Base-by-base conservation (phyloP, 2,329 filamentous ascomycete genomes). In the Xylaria sp. region DNA sequence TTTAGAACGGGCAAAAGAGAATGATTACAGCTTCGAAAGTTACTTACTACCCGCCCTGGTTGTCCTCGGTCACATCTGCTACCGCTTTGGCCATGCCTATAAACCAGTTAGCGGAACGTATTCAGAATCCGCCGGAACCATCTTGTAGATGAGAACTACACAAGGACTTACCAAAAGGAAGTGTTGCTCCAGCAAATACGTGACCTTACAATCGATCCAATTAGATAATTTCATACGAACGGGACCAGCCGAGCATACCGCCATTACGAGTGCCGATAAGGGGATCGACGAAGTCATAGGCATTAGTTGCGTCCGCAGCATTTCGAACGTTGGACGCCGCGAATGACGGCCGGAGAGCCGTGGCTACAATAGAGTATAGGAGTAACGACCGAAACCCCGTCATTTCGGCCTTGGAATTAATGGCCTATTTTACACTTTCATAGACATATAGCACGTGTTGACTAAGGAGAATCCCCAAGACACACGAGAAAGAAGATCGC, bases 41-140 rank as follows among this genome's bases (percentile, higher is more conserved):
- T 7, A 58, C 66, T 68, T 65, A 68, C 66, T 77, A 79, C 11
- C 78, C 77, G 26, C 75, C 78, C 69, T 79, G 76, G 28, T 77
- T 79, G 53, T 79, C 78, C 6, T 71, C 60, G n/a, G 76, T 78
- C 38, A 74, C 74, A 65, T 79, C 78, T 48, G 78, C 72, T 33
- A 79, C 78, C 2, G 77, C 75, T 67, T 79, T 79, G 48, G 76
- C 77, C 78, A 79, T 79, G 42, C 78, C 75, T 78, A 49, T 4
- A n/a, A 26, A 40, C 26, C 6, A 40, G 71, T 69, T 63, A 73
- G 58, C 1, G 15, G 28, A 15, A 36, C 31, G 7, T 46, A 1
- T 59, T 40, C 53, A 46, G 28, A 10, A 38, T 17, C 59, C 15
- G 44, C n/a, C 2, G 3, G 33, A 54, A 51, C 44, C 26, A 56